Base-by-base conservation (phyloP, 495 filamentous ascomycete genomes). In the Xylaria curta region DNA sequence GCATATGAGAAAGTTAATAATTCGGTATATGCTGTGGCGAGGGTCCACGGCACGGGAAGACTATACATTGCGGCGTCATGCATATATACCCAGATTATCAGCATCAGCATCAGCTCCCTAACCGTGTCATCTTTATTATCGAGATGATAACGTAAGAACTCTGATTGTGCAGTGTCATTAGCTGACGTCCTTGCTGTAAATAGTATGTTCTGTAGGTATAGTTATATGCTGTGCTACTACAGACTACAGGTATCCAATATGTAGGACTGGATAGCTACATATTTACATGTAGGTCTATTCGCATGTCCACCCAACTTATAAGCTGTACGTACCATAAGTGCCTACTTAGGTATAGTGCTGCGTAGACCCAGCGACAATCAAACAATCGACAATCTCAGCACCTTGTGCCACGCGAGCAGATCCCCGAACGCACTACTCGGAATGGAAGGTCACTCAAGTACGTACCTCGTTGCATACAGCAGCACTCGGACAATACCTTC, bases 361-460 rank as follows among this genome's bases (percentile, higher is more conserved):
- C n/a, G 8, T 12, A 51, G n/a, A 51, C n/a, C n/a, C 47, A 51
- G n/a, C n/a, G 47, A 51, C n/a, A 51, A 21, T 51, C 47, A 2
- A 42, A 42, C 38, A 42, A 42, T 42, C 38, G 38, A 42, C 38
- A 42, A 42, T 49, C 13, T 17, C 21, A 49, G 42, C 46, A 46
- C 10, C 44, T 21, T 33, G 46, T 53, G 63, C 63, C 46, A 66
- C 46, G 42, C 62, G 63, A 66, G 28, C 19, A 31, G 40, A 66
- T 66, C 44, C 19, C 63, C 63, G 19, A 51, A 38, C 13, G 38
- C 44, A 66, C 63, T 51, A 36, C 63, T 66, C 12, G 4, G 65
- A 67, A 67, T 31, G 65, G 65, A 67, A 67, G 65, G 65, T 67
- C 65, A 67, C n/a, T 38, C 36, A 38, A 38, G 36, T 38, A 38